Evolutionary conservation across 1,284 basidiomycete species (phyloP).

Genomic region (Sporisorium graminicola): DNA sequence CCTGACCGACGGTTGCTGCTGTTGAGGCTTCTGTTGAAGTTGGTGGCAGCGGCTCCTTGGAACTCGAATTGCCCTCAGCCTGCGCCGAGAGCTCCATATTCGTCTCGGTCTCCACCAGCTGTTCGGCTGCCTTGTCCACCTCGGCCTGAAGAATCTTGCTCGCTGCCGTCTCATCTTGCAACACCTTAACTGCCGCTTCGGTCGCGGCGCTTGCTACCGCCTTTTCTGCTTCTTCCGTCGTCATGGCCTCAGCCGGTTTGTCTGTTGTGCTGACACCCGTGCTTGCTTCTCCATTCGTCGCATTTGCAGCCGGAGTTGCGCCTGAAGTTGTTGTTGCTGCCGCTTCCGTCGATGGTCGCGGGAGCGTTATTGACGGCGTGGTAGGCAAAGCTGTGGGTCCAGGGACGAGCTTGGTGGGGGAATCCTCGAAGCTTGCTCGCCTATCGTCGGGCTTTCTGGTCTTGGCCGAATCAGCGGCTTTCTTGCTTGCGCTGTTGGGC

Average conservation of each 20-base stretch:
- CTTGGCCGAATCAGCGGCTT: constrained; percentile 6
- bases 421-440: constrained; percentile 32
- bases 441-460: constrained; percentile 20
- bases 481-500: constrained; percentile 31
- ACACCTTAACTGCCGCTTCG: constrained; percentile 41
- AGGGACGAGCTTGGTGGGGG: constrained; percentile 28
- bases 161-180: constrained; percentile 31
- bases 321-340: constrained; percentile 3
- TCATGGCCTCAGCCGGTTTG: constrained; percentile 16
- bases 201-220: constrained; percentile 39
- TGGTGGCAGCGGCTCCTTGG: neutral
- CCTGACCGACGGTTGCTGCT: neutral
- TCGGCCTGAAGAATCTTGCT: constrained; percentile 15
- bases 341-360: constrained; percentile 3
- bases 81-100: constrained; percentile 38
- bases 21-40: neutral
- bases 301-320: neutral
- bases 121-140: constrained; percentile 33
- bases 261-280: neutral
- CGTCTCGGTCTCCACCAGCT: constrained; percentile 38
- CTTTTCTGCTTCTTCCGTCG: constrained; percentile 46
- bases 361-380: constrained; percentile 35
- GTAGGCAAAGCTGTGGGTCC: constrained; percentile 24
- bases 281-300: neutral
- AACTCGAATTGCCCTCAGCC: constrained; percentile 26